phyloP scores from a whole-genome alignment of 352 stramenopile genomes.

The Phytophthora cactorum region DNA sequence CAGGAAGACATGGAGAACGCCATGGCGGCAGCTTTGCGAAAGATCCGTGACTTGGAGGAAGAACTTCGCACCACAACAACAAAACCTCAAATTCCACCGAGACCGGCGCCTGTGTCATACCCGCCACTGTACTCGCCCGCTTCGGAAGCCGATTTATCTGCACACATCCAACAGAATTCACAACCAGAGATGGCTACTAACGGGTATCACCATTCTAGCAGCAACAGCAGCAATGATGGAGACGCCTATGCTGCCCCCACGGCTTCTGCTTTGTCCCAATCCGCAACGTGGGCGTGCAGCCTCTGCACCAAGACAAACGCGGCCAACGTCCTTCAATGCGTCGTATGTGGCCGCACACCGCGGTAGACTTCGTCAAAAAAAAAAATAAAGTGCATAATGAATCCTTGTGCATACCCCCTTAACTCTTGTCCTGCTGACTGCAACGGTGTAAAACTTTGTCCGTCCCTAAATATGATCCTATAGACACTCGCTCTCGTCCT shows the following conservation, averaged over 20 bases:
- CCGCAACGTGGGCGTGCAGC: slow-evolving; percentile 60
- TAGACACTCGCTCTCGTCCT: slow-evolving; percentile 38
- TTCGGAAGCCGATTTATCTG: slow-evolving; percentile 25
- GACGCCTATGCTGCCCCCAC: background rate
- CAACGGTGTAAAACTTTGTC: too few species aligned
- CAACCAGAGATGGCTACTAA: slow-evolving; percentile 9
- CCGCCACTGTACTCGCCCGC: slow-evolving; percentile 33
- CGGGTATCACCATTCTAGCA: slow-evolving; percentile 27
- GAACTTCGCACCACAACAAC: slow-evolving; percentile 41
- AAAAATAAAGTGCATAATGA: background rate
- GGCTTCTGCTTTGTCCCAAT: background rate
- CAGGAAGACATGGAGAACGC: slow-evolving; percentile 67
- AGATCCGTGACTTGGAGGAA: slow-evolving; percentile 64
- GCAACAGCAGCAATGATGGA: slow-evolving; percentile 24
- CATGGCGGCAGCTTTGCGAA: slow-evolving; percentile 56
- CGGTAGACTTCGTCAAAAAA: slow-evolving; percentile 20
- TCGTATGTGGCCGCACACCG: slow-evolving; percentile 71
- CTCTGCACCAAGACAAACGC: slow-evolving; percentile 80
- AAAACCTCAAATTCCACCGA: slow-evolving; percentile 13
- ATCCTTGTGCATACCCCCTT: background rate
- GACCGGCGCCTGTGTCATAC: slow-evolving; percentile 35
- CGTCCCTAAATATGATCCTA: slow-evolving; percentile 30
- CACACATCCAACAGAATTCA: slow-evolving; percentile 12
- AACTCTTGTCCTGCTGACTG: too few species aligned
- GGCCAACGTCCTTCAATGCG: slow-evolving; percentile 54